These are phyloP conservation scores for Ceratocystis variospora DNA, from an alignment of 2,329 filamentous ascomycete genomes.

Conservation along the genomic window DNA sequence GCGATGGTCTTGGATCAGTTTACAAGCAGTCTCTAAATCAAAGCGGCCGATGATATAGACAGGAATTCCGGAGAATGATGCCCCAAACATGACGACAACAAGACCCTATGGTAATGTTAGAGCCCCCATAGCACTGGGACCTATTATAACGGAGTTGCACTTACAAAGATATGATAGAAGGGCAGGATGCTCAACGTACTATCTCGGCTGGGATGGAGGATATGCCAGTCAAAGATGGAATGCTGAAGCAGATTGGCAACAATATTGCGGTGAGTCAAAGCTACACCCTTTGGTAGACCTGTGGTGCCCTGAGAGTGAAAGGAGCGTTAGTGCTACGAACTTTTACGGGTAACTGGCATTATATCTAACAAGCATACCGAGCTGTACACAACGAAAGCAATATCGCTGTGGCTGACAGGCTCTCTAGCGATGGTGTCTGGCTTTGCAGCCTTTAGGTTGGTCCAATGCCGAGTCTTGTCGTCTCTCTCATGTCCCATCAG, in stretches of 20 bases:
- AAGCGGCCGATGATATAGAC: slow-evolving; percentile 63
- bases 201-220: slow-evolving; percentile 50
- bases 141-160: slow-evolving; percentile 22
- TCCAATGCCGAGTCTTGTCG: slow-evolving; percentile 53
- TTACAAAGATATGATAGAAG: slow-evolving; percentile 82
- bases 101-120: slow-evolving; percentile 24
- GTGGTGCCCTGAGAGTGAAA: slow-evolving; percentile 53
- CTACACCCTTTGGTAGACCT: slow-evolving; percentile 80
- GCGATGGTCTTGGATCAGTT: slow-evolving; percentile 57
- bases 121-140: background rate
- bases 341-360: background rate
- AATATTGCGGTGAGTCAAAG: slow-evolving; percentile 72
- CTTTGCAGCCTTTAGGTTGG: slow-evolving; percentile 40
- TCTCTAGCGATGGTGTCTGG: background rate
- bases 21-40: slow-evolving; percentile 66
- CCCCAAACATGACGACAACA: slow-evolving; percentile 24
- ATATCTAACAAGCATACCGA: slow-evolving; percentile 31
- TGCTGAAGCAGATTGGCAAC: slow-evolving; percentile 56
- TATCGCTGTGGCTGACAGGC: slow-evolving; percentile 48
- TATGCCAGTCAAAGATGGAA: slow-evolving; percentile 37
- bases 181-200: slow-evolving; percentile 66
- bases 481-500: slow-evolving; percentile 59
- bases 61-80: slow-evolving; percentile 47
- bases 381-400: slow-evolving; percentile 77
- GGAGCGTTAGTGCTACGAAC: background rate